Evolutionary conservation across 345 rosid genomes (phyloP).

Genomic region (Moricandia moricandioides): DNA sequence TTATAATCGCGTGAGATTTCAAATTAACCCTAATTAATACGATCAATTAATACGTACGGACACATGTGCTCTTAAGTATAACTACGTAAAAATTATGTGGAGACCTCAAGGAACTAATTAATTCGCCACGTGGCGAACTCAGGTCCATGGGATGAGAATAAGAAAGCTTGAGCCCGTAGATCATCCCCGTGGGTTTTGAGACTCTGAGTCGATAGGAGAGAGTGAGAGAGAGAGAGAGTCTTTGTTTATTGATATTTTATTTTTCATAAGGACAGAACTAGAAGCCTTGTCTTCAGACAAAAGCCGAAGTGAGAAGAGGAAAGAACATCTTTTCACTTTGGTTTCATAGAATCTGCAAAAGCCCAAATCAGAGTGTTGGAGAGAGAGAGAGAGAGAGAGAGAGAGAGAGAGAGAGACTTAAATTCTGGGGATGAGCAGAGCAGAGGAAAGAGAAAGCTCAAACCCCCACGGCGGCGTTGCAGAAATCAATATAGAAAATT

Average conservation of each 20-base stretch:
- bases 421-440: constrained; percentile 46
- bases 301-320: constrained; percentile 32
- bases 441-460: constrained; percentile 41
- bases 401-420: constrained; percentile 32
- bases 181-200: constrained; percentile 28
- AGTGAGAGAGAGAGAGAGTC: constrained; percentile 25
- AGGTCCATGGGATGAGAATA: constrained; percentile 27
- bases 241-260: constrained; percentile 20
- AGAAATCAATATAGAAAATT: constrained; percentile 35
- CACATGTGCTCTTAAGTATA: constrained; percentile 24
- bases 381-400: too few species aligned
- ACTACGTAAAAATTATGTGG: neutral
- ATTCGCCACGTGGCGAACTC: constrained; percentile 23
- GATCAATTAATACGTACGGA: constrained; percentile 29
- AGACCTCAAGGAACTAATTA: neutral
- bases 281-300: constrained; percentile 36
- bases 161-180: constrained; percentile 30
- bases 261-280: constrained; percentile 32
- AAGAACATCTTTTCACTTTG: constrained; percentile 37
- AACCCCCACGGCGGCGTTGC: constrained; percentile 71
- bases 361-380: constrained; percentile 22
- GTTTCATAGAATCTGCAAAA: constrained; percentile 33
- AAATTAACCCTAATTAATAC: constrained; percentile 9
- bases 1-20: constrained; percentile 4
- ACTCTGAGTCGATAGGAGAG: constrained; percentile 26